Conservation (phyloP, 176 grass and related monocot species). For the Carex littledalei region DNA sequence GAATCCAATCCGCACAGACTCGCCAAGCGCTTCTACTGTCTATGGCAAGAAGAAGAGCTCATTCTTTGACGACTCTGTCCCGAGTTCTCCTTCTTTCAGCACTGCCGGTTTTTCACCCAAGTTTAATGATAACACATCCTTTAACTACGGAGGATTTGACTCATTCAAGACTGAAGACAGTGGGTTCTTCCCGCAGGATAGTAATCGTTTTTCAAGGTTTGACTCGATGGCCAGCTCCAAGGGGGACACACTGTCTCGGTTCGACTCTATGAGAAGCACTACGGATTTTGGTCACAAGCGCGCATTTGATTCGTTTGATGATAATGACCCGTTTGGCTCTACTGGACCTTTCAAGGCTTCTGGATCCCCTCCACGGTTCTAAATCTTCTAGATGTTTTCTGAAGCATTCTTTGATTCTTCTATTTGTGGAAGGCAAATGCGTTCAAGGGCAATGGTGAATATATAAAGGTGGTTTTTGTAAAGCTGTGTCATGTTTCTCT, state of each 20-base stretch:
- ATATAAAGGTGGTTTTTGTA: constrained; percentile 10
- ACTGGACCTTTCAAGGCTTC: constrained; percentile 90
- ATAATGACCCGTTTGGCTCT: constrained; percentile 82
- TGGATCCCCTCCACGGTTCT: constrained; percentile 56
- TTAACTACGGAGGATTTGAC: constrained; percentile 71
- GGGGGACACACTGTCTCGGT: constrained; percentile 43
- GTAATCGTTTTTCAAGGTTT: constrained; percentile 54
- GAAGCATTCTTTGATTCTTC: constrained; percentile 19
- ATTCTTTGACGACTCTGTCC: constrained; percentile 97
- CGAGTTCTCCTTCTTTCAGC: constrained; percentile 78
- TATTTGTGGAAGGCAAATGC: not conserved
- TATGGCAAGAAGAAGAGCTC: constrained; percentile 71
- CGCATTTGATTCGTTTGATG: constrained; percentile 93
- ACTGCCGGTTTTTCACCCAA: constrained; percentile 60
- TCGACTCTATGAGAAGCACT: constrained; percentile 53
- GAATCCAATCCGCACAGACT: constrained; percentile 41
- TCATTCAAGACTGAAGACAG: constrained; percentile 84
- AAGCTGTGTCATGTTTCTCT: constrained; percentile 2
- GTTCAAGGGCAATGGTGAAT: not conserved
- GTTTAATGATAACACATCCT: constrained; percentile 53
- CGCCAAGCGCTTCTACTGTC: constrained; percentile 40
- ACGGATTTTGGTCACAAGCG: constrained; percentile 45
- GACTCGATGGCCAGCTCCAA: constrained; percentile 62
- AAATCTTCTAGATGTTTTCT: constrained; percentile 18
- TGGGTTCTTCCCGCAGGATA: constrained; percentile 52